Evolutionary conservation across 2,329 filamentous ascomycete species (phyloP), one percentile per base, ranked within the genome.

Genomic region (Sporothrix luriei): DNA sequence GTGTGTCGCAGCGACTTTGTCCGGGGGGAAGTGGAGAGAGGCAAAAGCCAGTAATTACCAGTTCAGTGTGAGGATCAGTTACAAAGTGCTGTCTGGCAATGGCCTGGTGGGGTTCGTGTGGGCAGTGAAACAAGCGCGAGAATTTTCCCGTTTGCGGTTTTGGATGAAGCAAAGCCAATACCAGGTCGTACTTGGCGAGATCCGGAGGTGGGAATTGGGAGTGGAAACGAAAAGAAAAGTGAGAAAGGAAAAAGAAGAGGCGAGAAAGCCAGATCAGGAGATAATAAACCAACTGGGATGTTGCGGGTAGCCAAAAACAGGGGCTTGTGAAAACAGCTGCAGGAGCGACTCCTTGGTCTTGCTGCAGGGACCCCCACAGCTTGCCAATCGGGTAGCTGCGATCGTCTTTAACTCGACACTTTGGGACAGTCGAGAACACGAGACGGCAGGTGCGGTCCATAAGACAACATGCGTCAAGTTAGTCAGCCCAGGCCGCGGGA

Each of bases 51-150:
- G 46, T 11, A 24, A 14, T 14, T 6, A 6, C 11, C 0, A 5
- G 21, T 13, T 11, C 48, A 49, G 48, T 48, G 29, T 43, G n/a
- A 26, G 33, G 14, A 13, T 43, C 29, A 26, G 57, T 38, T 57
- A 54, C 14, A 48, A 40, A 9, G 48, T 24, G 43, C 26, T 48
- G 38, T 52, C n/a, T 48, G 33, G 43, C 59, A 13, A 29, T 24
- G 24, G 52, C 13, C 13, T 49, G 33, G 59, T 52, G 29, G 54
- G 52, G n/a, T 43, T 48, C 33, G 57, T 38, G 13, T 62, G 57
- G 67, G 38, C 21, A 48, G 62, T 48, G 21, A 29, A 67, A 48
- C 64, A 72, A 73, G 43, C 51, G 71, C 71, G 71, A 73, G 70
- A 66, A 73, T 73, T 73, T 73, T 67, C 40, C 70, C 71, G 33